These are phyloP conservation scores for Cryphonectria radicalis DNA, from an alignment of 2,329 filamentous ascomycete genomes.

Conservation along the genomic window DNA sequence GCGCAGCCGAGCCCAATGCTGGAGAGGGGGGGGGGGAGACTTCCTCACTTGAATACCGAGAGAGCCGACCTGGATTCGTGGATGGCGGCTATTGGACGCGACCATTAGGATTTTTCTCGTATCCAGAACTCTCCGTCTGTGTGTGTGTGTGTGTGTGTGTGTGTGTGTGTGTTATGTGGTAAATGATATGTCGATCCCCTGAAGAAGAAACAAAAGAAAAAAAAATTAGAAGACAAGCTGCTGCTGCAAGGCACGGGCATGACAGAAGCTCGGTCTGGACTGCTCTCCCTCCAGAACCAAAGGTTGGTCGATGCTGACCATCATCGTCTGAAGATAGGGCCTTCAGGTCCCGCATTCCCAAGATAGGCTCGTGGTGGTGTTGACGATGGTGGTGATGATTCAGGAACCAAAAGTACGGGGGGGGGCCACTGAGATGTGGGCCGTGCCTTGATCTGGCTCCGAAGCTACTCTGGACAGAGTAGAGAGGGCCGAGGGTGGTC, in stretches of 20 bases:
- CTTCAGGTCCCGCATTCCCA: neutral
- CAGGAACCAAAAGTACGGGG: slow-evolving; percentile 2
- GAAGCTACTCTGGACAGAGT: slow-evolving; percentile 8
- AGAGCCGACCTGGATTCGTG: neutral
- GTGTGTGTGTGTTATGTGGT: neutral
- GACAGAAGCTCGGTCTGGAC: neutral
- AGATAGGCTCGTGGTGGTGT: neutral
- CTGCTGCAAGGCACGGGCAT: slow-evolving; percentile 1
- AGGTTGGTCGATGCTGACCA: neutral
- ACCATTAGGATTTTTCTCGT: neutral
- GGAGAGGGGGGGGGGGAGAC: neutral
- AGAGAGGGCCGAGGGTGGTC: slow-evolving; percentile 8
- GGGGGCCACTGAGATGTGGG: neutral
- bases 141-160: neutral
- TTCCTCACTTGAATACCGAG: slow-evolving; percentile 1
- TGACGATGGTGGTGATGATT: neutral
- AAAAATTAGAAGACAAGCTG: neutral
- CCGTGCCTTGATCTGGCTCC: slow-evolving; percentile 2
- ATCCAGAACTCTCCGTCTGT: neutral
- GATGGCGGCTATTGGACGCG: neutral
- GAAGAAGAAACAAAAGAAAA: neutral
- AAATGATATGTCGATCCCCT: neutral
- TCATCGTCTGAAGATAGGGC: neutral
- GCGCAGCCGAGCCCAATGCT: neutral
- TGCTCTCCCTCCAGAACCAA: neutral